Percentiles rank a stretch among this genome's conserved stretches.
phyloP scores from a whole-genome alignment of 2,329 filamentous ascomycete genomes.

The Aspergillus terreus region DNA sequence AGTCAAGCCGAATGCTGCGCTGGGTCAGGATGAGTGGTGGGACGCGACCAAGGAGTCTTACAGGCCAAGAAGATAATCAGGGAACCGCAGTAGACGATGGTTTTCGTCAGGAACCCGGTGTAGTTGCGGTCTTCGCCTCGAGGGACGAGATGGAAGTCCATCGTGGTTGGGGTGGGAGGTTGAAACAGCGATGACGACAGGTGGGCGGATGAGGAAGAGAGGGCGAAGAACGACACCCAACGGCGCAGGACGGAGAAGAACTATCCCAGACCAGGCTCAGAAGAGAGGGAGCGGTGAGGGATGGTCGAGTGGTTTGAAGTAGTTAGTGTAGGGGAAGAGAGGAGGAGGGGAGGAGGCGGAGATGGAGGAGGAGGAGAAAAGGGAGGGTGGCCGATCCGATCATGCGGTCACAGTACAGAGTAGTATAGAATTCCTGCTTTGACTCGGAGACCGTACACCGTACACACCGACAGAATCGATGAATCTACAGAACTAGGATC shows the following conservation, averaged over 20 bases:
- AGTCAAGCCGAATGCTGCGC: slow-evolving; percentile 42
- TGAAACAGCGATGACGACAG: slow-evolving; percentile 5
- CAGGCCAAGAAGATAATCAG: slow-evolving; percentile 44
- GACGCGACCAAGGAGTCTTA: slow-evolving; percentile 20
- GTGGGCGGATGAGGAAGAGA: background rate
- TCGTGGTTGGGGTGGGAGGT: slow-evolving; percentile 14
- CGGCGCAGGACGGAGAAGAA: too few species aligned
- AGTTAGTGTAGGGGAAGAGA: too few species aligned
- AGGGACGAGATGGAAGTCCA: slow-evolving; percentile 44
- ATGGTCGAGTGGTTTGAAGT: too few species aligned
- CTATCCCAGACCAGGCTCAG: too few species aligned
- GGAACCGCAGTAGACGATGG: slow-evolving; percentile 44
- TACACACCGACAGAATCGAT: too few species aligned
- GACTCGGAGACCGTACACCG: background rate
- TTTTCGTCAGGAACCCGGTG: slow-evolving; percentile 47
- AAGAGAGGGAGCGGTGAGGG: too few species aligned
- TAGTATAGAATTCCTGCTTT: background rate
- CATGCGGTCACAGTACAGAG: background rate
- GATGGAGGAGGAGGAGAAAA: slow-evolving; percentile 1
- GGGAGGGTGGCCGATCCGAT: background rate
- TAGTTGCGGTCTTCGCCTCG: slow-evolving; percentile 43
- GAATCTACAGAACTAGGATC: too few species aligned
- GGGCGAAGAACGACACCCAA: background rate
- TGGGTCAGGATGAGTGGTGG: background rate
- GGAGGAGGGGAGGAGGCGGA: background rate